phyloP scores from a whole-genome alignment of 2,329 filamentous ascomycete genomes.

The Aspergillus brasiliensis region DNA sequence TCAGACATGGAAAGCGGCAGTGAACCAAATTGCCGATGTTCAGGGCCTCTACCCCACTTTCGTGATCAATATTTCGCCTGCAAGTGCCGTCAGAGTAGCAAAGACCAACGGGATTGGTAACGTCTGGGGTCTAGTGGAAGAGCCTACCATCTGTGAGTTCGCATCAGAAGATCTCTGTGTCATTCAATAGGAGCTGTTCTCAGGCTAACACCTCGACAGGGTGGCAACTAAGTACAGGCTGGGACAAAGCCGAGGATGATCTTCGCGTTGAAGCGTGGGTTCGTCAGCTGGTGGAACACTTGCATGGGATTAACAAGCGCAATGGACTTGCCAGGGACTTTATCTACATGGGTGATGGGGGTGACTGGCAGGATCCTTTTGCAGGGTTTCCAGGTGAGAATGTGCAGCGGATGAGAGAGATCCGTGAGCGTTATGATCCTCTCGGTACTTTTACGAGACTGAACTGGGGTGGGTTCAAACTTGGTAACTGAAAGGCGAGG shows the following conservation, averaged over 20 bases:
- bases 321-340: slow-evolving; percentile 38
- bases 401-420: slow-evolving; percentile 33
- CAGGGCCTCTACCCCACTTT: slow-evolving; percentile 43
- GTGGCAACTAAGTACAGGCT: slow-evolving; percentile 44
- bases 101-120: slow-evolving; percentile 44
- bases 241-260: slow-evolving; percentile 40
- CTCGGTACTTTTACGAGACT: slow-evolving; percentile 32
- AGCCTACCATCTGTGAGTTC: slow-evolving; percentile 36
- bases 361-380: slow-evolving; percentile 42
- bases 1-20: slow-evolving; percentile 36
- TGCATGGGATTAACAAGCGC: slow-evolving; percentile 35
- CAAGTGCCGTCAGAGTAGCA: slow-evolving; percentile 31
- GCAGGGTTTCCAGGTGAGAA: slow-evolving; percentile 37
- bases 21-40: slow-evolving; percentile 38
- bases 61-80: slow-evolving; percentile 35
- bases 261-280: slow-evolving; percentile 39
- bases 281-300: slow-evolving; percentile 28
- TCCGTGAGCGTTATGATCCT: slow-evolving; percentile 38
- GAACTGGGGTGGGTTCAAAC: slow-evolving; percentile 42
- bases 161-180: too few species aligned
- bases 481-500: neutral
- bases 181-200: too few species aligned
- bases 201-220: slow-evolving; percentile 22
- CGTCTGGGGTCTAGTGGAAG: slow-evolving; percentile 38
- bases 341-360: slow-evolving; percentile 43